These are phyloP conservation scores for Zopfia rhizophila DNA, from an alignment of 2,329 filamentous ascomycete genomes.

Conservation along the genomic window DNA sequence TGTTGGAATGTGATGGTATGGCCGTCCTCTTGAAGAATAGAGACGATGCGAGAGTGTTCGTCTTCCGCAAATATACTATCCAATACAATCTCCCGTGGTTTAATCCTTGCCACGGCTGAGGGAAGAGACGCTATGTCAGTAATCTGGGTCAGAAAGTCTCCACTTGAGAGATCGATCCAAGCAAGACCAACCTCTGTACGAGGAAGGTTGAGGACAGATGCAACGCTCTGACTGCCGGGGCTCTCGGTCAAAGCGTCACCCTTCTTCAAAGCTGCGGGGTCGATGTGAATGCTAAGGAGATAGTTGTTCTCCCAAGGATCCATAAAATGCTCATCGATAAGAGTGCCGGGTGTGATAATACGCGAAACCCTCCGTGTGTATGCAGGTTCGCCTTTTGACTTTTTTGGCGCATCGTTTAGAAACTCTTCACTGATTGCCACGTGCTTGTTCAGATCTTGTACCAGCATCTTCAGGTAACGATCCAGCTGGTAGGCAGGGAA, in stretches of 20 bases:
- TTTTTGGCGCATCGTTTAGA: constrained; percentile 75
- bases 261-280: constrained; percentile 41
- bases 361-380: constrained; percentile 87
- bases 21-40: constrained; percentile 77
- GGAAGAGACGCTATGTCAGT: constrained; percentile 76
- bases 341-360: constrained; percentile 91
- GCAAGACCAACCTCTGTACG: constrained; percentile 75
- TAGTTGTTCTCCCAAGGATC: constrained; percentile 95
- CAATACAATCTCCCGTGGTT: constrained; percentile 85
- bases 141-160: constrained; percentile 88
- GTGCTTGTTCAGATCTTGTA: constrained; percentile 88
- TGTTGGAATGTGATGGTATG: constrained; percentile 79
- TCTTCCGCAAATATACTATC: constrained; percentile 66
- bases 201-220: constrained; percentile 50
- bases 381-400: constrained; percentile 80
- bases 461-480: constrained; percentile 89
- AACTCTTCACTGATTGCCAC: constrained; percentile 97
- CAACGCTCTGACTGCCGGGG: constrained; percentile 38
- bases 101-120: constrained; percentile 84
- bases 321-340: constrained; percentile 98
- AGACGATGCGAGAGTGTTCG: constrained; percentile 69
- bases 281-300: constrained; percentile 79
- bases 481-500: constrained; percentile 95
- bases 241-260: constrained; percentile 37
- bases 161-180: constrained; percentile 95